Evolutionary conservation across 2,329 filamentous ascomycete species (phyloP).

Genomic region (Zasmidium angulare): DNA sequence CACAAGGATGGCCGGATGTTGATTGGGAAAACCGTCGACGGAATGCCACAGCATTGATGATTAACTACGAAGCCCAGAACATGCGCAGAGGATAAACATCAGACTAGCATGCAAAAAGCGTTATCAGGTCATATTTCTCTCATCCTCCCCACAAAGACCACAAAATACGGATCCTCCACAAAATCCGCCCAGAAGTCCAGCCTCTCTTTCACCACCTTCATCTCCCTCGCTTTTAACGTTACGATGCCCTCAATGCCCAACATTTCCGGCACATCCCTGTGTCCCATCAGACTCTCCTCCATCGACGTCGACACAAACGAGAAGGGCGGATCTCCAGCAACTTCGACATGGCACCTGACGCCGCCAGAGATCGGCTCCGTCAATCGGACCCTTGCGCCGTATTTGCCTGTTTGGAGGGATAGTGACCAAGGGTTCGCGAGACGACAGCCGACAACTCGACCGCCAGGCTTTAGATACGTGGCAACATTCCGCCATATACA

Average conservation of each 20-base stretch:
- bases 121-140: no score
- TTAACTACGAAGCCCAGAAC: no score
- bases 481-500: slow-evolving; percentile 13
- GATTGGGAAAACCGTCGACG: slow-evolving; percentile 51
- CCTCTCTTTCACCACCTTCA: slow-evolving; percentile 8
- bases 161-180: slow-evolving; percentile 17
- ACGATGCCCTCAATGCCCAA: slow-evolving; percentile 11
- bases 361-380: slow-evolving; percentile 12
- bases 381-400: slow-evolving; percentile 12
- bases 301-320: slow-evolving; percentile 9
- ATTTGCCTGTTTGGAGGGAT: slow-evolving; percentile 10
- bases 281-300: slow-evolving; percentile 9
- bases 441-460: slow-evolving; percentile 11
- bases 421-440: slow-evolving; percentile 4
- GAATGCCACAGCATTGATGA: slow-evolving; percentile 5
- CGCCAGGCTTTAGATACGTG: slow-evolving; percentile 14
- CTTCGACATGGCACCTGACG: slow-evolving; percentile 10
- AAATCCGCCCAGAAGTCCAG: slow-evolving; percentile 16
- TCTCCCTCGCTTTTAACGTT: slow-evolving; percentile 6
- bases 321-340: slow-evolving; percentile 11
- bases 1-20: slow-evolving; percentile 60
- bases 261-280: slow-evolving; percentile 10
- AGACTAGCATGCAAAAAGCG: no score
- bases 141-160: slow-evolving; percentile 13
- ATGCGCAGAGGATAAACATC: no score